Evolutionary conservation across 2,329 filamentous ascomycete species (phyloP), one percentile per base, ranked within the genome.

Genomic region (Fusarium luffae): DNA sequence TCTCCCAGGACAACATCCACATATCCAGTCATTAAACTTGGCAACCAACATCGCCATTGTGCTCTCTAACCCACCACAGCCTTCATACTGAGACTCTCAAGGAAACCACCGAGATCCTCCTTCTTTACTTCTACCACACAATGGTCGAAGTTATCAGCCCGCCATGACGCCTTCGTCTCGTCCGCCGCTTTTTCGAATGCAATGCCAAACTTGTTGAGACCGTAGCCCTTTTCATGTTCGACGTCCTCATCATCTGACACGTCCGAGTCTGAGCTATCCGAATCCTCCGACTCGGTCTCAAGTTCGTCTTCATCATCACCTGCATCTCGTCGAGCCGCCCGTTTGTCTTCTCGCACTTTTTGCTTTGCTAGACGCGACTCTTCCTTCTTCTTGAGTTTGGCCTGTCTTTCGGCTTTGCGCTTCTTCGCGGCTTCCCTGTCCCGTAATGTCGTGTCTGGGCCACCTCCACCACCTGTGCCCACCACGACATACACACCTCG

Each of bases 81-180:
- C 86, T 97, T 97, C 87, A 94, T 91, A 81, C 94, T 98, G 77
- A 99, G 80, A 59, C 91, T 91, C 82, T 99, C 96, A 71, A 99
- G 83, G 79, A 99, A 99, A 0, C 91, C 93, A 18, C 90, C 89
- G 28, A 99, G 82, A 80, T 98, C 96, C 77, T 98, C 96, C 83
- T 97, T 98, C 81, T 91, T 91, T n/a, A 99, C 95, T 79, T 99
- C 96, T 48, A 98, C 94, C 10, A 98, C 96, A 76, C 93, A 97
- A 79, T 97, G 93, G 81, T 99, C 96, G 76, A 99, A 99, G 79
- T 93, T 97, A 80, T 99, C 96, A 77, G 98, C 97, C 64, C 94
- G 85, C 21, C 98, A 94, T 18, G 94, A 84, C 1, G 95, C 93
- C 63, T 91, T 96, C 18, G 95, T 98, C 83, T 98, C 93, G 54